Evolutionary conservation across 106 monocot genomes (phyloP).

Genomic region (Hemerocallis citrina): DNA sequence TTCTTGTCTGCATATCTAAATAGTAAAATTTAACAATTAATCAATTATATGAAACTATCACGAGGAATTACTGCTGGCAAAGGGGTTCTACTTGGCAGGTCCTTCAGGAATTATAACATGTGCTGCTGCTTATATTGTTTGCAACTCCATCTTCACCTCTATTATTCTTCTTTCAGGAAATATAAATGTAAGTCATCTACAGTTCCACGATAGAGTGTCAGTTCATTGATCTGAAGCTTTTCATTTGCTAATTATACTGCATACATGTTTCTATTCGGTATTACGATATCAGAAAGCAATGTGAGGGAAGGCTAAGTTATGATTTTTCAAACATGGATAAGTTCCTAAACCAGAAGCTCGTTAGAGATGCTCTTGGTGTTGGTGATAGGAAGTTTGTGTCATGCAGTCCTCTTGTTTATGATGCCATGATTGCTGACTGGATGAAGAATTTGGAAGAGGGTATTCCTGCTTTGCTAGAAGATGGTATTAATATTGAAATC

Average conservation of each 20-base stretch:
- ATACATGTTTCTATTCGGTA: conserved; percentile 16
- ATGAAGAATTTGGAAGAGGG: conserved; percentile 54
- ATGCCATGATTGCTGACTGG: conserved; percentile 41
- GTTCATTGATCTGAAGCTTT: neutral
- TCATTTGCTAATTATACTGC: neutral
- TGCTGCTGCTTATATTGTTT: conserved; percentile 38
- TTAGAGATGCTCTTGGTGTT: conserved; percentile 38
- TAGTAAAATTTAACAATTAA: neutral
- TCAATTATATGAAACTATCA: neutral
- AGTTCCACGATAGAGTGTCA: neutral
- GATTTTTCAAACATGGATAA: conserved; percentile 56
- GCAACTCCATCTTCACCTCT: conserved; percentile 60
- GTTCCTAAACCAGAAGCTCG: conserved; percentile 37
- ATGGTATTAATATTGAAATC: conserved; percentile 38
- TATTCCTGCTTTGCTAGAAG: conserved; percentile 36
- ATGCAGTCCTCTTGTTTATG: conserved; percentile 35
- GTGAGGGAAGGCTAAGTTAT: conserved; percentile 41
- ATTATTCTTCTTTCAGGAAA: conserved; percentile 49
- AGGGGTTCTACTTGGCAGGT: conserved; percentile 19
- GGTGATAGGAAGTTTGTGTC: conserved; percentile 35
- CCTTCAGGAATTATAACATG: conserved; percentile 39
- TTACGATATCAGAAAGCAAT: conserved; percentile 50
- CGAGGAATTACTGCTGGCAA: neutral
- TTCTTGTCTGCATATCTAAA: too few species aligned
- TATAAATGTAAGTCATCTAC: conserved; percentile 34